These are phyloP conservation scores for Teunomyces pallodes DNA, from an alignment of 805 yeast species.

Conservation along the genomic window DNA sequence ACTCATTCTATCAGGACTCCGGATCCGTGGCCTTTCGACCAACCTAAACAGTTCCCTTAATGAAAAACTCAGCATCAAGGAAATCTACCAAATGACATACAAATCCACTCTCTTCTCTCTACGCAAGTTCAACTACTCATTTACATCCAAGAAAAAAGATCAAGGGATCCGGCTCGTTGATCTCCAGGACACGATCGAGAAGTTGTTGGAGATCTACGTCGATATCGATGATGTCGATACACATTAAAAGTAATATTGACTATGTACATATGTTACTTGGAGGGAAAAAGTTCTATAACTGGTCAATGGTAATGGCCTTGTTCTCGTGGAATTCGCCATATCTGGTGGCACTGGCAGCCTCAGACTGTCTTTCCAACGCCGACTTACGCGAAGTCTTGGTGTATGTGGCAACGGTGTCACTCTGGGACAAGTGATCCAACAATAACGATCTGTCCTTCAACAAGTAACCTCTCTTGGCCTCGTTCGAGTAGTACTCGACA, in stretches of 20 bases:
- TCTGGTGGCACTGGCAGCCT: constrained; percentile 23
- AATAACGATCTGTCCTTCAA: constrained; percentile 37
- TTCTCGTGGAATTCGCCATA: constrained; percentile 11
- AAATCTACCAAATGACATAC: constrained; percentile 41
- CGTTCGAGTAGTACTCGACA: constrained; percentile 71
- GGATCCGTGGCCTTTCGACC: constrained; percentile 38
- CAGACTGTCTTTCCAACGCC: constrained; percentile 36
- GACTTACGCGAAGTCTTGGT: constrained; percentile 27
- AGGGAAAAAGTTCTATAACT: neutral
- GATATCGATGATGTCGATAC: constrained; percentile 24
- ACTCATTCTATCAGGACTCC: constrained; percentile 38
- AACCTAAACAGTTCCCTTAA: constrained; percentile 19
- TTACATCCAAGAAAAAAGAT: constrained; percentile 11
- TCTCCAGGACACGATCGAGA: constrained; percentile 40
- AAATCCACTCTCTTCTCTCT: constrained; percentile 38
- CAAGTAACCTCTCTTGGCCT: constrained; percentile 74
- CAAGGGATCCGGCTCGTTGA: constrained; percentile 21
- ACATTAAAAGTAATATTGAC: neutral
- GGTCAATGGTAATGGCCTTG: constrained; percentile 7
- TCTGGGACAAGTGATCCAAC: constrained; percentile 32
- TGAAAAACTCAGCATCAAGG: constrained; percentile 36
- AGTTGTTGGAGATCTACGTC: constrained; percentile 33
- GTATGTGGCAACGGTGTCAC: constrained; percentile 15
- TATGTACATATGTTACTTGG: constrained; percentile 5
- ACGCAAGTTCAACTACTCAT: constrained; percentile 33